Evolutionary conservation across 306 rosid species (phyloP).

Genomic region (Prunus padus): DNA sequence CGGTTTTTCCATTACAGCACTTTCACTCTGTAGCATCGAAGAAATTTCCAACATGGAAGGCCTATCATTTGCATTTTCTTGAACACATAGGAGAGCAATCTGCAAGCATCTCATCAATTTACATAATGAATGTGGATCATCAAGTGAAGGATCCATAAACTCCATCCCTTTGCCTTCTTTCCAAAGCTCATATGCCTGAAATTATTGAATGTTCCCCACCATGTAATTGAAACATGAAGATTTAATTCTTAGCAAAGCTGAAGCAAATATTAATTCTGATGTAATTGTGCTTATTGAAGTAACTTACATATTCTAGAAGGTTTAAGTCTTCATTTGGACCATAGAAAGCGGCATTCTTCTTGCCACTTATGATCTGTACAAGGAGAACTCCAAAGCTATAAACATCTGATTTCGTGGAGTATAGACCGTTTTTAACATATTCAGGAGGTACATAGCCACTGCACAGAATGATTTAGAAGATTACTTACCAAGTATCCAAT

Average conservation of each 20-base stretch:
- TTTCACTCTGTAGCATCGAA: constrained; percentile 35
- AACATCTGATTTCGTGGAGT: constrained; percentile 33
- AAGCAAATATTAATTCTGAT: background rate
- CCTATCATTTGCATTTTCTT: constrained; percentile 30
- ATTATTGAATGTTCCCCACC: background rate
- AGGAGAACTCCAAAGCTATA: constrained; percentile 44
- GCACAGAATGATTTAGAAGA: background rate
- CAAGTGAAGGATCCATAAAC: constrained; percentile 31
- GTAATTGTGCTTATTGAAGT: background rate
- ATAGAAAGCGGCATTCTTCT: background rate
- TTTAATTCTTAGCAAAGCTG: background rate
- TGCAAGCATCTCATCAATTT: constrained; percentile 36
- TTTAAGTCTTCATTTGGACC: constrained; percentile 16
- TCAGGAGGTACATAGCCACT: constrained; percentile 43
- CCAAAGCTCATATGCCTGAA: constrained; percentile 44
- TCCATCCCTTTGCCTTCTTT: constrained; percentile 32
- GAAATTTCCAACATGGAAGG: constrained; percentile 37
- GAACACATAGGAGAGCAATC: constrained; percentile 39
- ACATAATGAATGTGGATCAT: constrained; percentile 29
- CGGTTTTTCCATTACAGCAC: background rate
- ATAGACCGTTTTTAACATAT: constrained; percentile 23
- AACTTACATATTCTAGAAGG: constrained; percentile 37
- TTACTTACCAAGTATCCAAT: background rate
- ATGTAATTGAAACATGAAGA: background rate
- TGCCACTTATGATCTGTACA: constrained; percentile 45